These are phyloP conservation scores for Heracleum sosnowskyi DNA, from an alignment of 129 eudicot genomes.

Conservation along the genomic window DNA sequence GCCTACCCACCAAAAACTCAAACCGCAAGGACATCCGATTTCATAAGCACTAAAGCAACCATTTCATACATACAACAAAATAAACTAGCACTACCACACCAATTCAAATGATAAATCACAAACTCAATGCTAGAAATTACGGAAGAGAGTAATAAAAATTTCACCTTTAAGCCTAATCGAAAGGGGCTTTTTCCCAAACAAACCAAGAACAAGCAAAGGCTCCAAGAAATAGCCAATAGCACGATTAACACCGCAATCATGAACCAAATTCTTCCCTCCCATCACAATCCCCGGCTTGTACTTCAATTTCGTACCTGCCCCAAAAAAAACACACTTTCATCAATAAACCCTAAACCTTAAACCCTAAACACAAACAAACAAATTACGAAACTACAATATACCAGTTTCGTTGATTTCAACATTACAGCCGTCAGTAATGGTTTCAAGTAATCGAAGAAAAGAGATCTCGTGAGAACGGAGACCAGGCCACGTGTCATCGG, in stretches of 20 bases:
- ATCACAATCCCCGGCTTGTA: conserved; percentile 85
- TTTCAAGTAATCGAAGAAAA: conserved; percentile 72
- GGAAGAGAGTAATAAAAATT: not conserved
- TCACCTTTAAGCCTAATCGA: conserved; percentile 75
- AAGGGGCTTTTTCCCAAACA: conserved; percentile 84
- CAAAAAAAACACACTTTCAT: not conserved
- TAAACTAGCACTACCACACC: not conserved
- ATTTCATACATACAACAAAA: no score
- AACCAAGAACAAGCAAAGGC: conserved; percentile 70
- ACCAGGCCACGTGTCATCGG: conserved; percentile 71
- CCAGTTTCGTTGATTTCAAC: conserved; percentile 92
- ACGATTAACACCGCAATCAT: conserved; percentile 71
- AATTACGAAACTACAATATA: not conserved
- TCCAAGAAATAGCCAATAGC: conserved; percentile 82
- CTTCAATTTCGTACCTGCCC: conserved; percentile 73
- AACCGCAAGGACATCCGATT: not conserved
- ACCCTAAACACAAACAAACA: not conserved
- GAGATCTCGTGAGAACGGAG: conserved; percentile 77
- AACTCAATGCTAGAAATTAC: not conserved
- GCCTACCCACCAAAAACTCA: no score
- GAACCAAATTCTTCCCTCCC: conserved; percentile 78
- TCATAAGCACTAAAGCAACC: not conserved
- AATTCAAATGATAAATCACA: not conserved
- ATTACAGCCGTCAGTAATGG: conserved; percentile 61
- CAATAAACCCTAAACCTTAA: conserved; percentile 4